phyloP scores from a whole-genome alignment of 768 basidiomycete species.

The Termitomyces sp. region DNA sequence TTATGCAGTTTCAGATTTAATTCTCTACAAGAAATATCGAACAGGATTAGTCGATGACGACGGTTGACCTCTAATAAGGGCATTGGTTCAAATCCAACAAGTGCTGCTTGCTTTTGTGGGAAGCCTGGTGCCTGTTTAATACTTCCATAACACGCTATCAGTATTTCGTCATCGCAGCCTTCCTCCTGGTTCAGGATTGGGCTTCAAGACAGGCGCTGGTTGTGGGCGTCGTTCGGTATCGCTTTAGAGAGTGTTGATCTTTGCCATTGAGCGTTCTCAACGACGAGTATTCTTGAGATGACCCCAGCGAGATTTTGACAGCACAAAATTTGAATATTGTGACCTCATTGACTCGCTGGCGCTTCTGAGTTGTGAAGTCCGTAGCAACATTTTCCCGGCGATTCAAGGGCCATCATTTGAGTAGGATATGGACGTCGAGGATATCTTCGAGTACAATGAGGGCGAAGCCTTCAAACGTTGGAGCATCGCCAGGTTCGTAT shows the following conservation, averaged over 20 bases:
- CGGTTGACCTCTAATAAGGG: too few relatives aligned
- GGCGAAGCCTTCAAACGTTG: slow-evolving; percentile 72
- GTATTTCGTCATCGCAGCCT: too few relatives aligned
- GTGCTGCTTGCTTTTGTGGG: too few relatives aligned
- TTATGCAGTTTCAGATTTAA: too few relatives aligned
- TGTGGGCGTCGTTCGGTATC: background rate
- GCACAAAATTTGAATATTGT: slow-evolving; percentile 47
- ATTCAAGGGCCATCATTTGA: slow-evolving; percentile 61
- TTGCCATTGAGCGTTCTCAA: slow-evolving; percentile 49
- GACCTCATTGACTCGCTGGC: slow-evolving; percentile 31
- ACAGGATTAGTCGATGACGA: too few relatives aligned
- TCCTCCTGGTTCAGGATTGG: background rate
- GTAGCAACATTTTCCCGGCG: slow-evolving; percentile 7
- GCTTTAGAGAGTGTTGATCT: slow-evolving; percentile 31
- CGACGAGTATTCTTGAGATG: slow-evolving; percentile 60
- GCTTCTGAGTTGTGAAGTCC: background rate
- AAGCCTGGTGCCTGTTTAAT: too few relatives aligned
- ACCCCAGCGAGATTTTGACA: slow-evolving; percentile 59
- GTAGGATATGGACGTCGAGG: slow-evolving; percentile 35
- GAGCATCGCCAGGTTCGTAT: slow-evolving; percentile 46
- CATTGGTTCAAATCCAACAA: too few relatives aligned
- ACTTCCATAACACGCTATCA: too few relatives aligned
- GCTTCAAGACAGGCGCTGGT: background rate
- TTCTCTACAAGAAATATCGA: too few relatives aligned
- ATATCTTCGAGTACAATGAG: slow-evolving; percentile 49